Evolutionary conservation across 306 rosid species (phyloP).

Genomic region (Pyrus betulifolia): DNA sequence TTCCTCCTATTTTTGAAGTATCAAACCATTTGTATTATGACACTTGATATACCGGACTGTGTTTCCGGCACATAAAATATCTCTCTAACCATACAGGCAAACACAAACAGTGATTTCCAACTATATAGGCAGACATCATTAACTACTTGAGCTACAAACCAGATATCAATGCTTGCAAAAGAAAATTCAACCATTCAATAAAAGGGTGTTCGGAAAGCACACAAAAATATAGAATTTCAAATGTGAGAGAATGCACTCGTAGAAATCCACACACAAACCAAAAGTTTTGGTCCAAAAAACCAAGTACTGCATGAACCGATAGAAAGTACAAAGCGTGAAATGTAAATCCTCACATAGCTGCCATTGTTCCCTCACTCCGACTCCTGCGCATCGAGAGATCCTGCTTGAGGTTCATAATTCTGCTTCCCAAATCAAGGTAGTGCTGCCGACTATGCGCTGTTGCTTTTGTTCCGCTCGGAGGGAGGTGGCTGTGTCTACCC

Average conservation of each 20-base stretch:
- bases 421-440: slow-evolving; percentile 32
- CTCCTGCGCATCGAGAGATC: slow-evolving; percentile 55
- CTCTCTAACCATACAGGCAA: too few relatives aligned
- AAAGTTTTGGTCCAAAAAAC: background rate
- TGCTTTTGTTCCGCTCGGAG: slow-evolving; percentile 47
- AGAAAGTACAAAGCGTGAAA: background rate
- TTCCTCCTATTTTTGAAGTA: too few relatives aligned
- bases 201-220: background rate
- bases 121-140: background rate
- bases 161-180: background rate
- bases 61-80: too few relatives aligned
- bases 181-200: background rate
- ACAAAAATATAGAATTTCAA: background rate
- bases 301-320: background rate
- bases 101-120: too few relatives aligned
- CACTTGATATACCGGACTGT: too few relatives aligned
- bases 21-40: too few relatives aligned
- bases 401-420: slow-evolving; percentile 17
- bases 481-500: slow-evolving; percentile 47
- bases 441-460: slow-evolving; percentile 28
- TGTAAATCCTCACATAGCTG: slow-evolving; percentile 37
- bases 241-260: background rate
- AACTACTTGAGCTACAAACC: background rate
- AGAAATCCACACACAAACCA: slow-evolving; percentile 13
- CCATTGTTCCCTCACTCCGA: slow-evolving; percentile 70